Base-by-base conservation (phyloP, 495 filamentous ascomycete species). In the Annulohypoxylon maeteangense region DNA sequence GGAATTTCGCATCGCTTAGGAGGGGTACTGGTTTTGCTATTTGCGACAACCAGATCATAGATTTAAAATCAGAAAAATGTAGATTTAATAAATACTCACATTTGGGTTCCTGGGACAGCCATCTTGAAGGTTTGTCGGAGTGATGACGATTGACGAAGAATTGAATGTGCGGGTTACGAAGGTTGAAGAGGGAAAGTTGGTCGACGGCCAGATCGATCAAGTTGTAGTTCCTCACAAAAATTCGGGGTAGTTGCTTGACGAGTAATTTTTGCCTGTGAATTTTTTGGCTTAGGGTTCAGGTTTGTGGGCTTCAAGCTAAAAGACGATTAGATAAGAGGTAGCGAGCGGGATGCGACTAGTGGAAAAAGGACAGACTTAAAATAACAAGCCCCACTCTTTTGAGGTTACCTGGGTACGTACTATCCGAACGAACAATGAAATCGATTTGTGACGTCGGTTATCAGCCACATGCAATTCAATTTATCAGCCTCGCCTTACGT, bases 81-180 rank as follows among this genome's bases (percentile, higher is more conserved):
- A 29, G 27, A 29, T 3, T 29, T 29, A 29, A 38, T 10, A 53
- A 40, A 31, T 42, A 84, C 87, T 87, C 77, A 89, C 87, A 85
- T 85, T 74, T 85, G 83, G 75, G 83, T 77, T 68, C 83, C 83
- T 64, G 82, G 80, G 75, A 77, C 77, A 77, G 83, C 82, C 83
- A 85, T 85, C 57, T 84, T 83, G 79, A 81, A 65, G 75, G 72
- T 75, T 75, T 75, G 62, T 67, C 59, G 77, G 25, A 31, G 38
- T 64, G 65, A 59, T 59, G 62, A 72, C 57, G 78, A 66, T 59
- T 79, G 58, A 74, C 70, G 50, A 70, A 67, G 40, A 44, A 18
- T 44, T 61, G 53, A 54, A 53, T 68, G 42, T 54, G 29, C 61
- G 31, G 56, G 55, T 68, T 61, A 31, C 20, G 32, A 64, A 51